These are phyloP conservation scores for Lomentospora prolificans DNA, from an alignment of 2,329 filamentous ascomycete genomes.

Conservation along the genomic window DNA sequence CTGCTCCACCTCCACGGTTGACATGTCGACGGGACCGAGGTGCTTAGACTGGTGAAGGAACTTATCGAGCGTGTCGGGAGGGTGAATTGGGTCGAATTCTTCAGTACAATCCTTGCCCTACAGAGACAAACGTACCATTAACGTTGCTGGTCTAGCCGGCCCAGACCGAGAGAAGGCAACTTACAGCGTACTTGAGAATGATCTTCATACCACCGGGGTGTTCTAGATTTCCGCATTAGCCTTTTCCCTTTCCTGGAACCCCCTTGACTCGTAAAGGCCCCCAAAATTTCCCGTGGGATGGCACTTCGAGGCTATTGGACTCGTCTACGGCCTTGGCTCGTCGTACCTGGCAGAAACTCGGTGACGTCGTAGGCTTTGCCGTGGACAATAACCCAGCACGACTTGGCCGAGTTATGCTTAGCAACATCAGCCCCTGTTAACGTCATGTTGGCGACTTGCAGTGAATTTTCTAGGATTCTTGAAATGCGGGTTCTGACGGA, in stretches of 20 bases:
- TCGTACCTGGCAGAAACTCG: conserved; percentile 68
- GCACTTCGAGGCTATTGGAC: background rate
- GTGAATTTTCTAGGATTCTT: too few relatives aligned
- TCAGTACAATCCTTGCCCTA: conserved; percentile 85
- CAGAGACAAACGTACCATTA: too few relatives aligned
- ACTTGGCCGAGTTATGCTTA: conserved; percentile 70
- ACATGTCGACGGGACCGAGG: conserved; percentile 82
- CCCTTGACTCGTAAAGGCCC: background rate
- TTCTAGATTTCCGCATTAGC: conserved; percentile 35
- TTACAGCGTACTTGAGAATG: conserved; percentile 83
- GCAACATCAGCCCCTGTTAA: conserved; percentile 44
- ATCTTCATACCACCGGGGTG: conserved; percentile 86
- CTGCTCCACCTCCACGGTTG: conserved; percentile 61
- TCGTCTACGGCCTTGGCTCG: background rate
- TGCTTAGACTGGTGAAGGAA: conserved; percentile 81
- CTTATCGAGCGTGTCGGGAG: conserved; percentile 77
- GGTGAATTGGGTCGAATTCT: conserved; percentile 81
- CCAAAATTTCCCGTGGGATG: background rate
- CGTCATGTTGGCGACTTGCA: conserved; percentile 29
- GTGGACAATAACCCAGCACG: conserved; percentile 88
- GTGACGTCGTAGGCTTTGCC: conserved; percentile 84
- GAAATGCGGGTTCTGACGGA: too few relatives aligned
- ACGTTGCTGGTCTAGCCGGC: too few relatives aligned
- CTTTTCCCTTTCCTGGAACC: background rate
- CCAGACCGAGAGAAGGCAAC: too few relatives aligned